Conservation (phyloP, 179 eudicot genomes). For the Sideroxylon spinosum region DNA sequence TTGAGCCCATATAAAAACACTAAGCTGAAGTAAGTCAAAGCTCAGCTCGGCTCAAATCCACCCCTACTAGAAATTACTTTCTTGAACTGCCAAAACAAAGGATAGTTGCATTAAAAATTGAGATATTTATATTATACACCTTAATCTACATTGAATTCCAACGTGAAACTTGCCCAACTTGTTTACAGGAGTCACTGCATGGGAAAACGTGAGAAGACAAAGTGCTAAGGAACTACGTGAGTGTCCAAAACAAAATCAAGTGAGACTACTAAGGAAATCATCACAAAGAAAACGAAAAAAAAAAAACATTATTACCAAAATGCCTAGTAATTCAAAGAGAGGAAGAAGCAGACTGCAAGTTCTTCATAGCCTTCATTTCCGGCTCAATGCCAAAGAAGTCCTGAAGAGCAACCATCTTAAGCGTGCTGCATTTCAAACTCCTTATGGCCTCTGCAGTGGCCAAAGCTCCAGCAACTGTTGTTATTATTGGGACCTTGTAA, state of each 20-base stretch:
- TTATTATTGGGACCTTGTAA: constrained; percentile 70
- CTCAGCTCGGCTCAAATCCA: background rate
- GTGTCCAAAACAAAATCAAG: background rate
- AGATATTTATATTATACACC: background rate
- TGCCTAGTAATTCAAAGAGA: constrained; percentile 17
- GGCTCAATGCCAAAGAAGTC: constrained; percentile 53
- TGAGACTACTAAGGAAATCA: background rate
- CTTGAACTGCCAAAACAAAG: background rate
- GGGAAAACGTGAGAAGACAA: background rate
- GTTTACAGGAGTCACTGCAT: background rate
- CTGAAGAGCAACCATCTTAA: constrained; percentile 81
- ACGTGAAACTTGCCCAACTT: constrained; percentile 7
- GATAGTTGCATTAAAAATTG: background rate
- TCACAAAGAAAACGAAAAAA: background rate
- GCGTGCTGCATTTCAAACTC: constrained; percentile 59
- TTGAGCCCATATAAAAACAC: too few species aligned
- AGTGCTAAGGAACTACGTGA: background rate
- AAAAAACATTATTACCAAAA: background rate
- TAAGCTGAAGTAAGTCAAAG: too few species aligned
- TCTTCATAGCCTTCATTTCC: constrained; percentile 24
- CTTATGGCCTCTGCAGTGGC: constrained; percentile 80
- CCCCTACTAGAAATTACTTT: background rate
- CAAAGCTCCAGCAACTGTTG: constrained; percentile 87
- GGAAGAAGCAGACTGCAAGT: constrained; percentile 49
- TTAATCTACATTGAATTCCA: background rate